A percentile compares a stretch with the other conserved stretches of the same genome.
Evolutionary conservation across 495 filamentous ascomycete species (phyloP).

Genomic region (Achaetomiella virescens): DNA sequence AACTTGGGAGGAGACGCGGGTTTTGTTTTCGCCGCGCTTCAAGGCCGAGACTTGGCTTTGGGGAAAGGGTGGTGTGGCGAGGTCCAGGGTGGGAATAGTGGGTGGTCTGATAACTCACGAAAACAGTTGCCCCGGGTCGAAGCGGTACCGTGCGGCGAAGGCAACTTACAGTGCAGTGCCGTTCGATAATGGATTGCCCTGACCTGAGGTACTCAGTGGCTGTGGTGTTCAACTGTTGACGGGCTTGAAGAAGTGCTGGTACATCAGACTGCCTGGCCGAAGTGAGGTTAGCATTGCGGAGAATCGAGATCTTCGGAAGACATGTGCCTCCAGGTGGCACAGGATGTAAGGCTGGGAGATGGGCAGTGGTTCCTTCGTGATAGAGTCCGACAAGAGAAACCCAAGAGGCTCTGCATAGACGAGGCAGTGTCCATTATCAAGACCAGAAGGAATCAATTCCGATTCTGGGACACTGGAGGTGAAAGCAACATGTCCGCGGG

Average conservation of each 20-base stretch:
- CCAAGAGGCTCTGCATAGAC: neutral
- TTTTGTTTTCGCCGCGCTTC: too few relatives aligned
- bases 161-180: neutral
- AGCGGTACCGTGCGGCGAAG: neutral
- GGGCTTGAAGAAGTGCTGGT: neutral
- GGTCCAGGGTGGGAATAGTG: neutral
- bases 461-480: neutral
- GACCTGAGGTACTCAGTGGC: neutral
- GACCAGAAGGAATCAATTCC: neutral
- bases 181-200: neutral
- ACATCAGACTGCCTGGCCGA: neutral
- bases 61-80: neutral
- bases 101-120: neutral
- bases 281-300: neutral
- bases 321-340: too few relatives aligned
- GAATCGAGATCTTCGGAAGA: neutral
- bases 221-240: neutral
- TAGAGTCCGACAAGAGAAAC: too few relatives aligned
- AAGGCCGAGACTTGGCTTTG: slow-evolving; percentile 6
- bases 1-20: neutral
- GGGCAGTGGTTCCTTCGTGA: too few relatives aligned
- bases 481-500: neutral
- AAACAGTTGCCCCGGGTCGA: neutral
- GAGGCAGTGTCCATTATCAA: neutral
- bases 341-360: too few relatives aligned